Evolutionary conservation across 768 basidiomycete species (phyloP).

Genomic region (Lactifluus hygrophoroides): DNA sequence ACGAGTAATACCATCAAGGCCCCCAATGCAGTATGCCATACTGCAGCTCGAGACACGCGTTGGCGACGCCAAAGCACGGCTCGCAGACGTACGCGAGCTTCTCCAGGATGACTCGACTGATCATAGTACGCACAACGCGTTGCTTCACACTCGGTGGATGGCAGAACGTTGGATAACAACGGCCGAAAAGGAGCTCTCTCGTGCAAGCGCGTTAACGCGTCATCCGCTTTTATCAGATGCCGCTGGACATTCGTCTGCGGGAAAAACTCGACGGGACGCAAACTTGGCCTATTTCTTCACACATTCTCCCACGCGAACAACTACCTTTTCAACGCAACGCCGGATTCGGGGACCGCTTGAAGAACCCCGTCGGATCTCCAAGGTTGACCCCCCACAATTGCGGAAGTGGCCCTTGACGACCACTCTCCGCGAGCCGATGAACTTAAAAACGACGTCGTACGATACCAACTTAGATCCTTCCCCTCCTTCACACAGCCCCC

Average conservation of each 20-base stretch:
- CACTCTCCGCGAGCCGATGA: slow-evolving; percentile 5
- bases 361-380: slow-evolving; percentile 7
- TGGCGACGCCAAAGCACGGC: slow-evolving; percentile 3
- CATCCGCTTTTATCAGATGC: background rate
- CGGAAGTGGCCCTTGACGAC: slow-evolving; percentile 10
- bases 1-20: background rate
- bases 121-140: background rate
- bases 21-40: slow-evolving; percentile 5
- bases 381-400: slow-evolving; percentile 7
- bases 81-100: slow-evolving; percentile 13
- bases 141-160: slow-evolving; percentile 18
- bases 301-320: slow-evolving; percentile 15
- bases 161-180: slow-evolving; percentile 15
- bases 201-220: background rate
- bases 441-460: background rate
- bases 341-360: background rate
- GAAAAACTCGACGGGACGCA: slow-evolving; percentile 5
- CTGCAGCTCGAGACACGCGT: slow-evolving; percentile 6
- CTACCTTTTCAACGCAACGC: background rate
- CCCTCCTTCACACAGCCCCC: background rate
- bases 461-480: background rate
- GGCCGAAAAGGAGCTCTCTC: slow-evolving; percentile 4
- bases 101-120: slow-evolving; percentile 10
- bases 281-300: slow-evolving; percentile 19
- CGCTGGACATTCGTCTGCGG: background rate